Base-by-base conservation (phyloP, 495 filamentous ascomycete genomes). In the Penicillium manginii region DNA sequence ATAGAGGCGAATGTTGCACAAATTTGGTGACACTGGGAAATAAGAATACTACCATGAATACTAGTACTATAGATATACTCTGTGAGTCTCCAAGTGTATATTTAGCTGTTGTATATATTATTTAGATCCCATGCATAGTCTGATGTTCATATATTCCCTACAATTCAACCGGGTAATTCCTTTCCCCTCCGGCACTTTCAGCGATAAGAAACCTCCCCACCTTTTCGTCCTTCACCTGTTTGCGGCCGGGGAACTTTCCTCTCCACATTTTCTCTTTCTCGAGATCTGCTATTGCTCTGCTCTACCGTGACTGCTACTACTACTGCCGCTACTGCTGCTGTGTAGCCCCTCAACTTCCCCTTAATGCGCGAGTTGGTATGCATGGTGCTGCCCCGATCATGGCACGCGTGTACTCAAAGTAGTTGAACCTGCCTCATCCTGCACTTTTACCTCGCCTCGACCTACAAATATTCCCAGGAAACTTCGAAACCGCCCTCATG, bases 371-470 rank as follows among this genome's bases (percentile, higher is more conserved):
- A 19, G 15, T 26, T 23, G 43, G 48, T 22, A 26, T 37, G 42
- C 42, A 49, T 54, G 48, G 14, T 43, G 18, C 39, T 33, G 54
- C 21, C 48, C 45, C 46, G 43, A 45, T 47, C 50, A 61, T 64
- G 58, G 58, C 54, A 31, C 54, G 26, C 39, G 46, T 31, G 9
- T 12, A 29, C 33, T 52, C 35, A 29, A 31, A 29, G 45, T 64
- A 60, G 48, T 48, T 55, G 18, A 29, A 21, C 47, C n/a, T 17
- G 26, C 19, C 35, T 33, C 18, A 32, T 39, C n/a, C 22, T 19
- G 11, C 40, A 47, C 45, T 22, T 23, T 18, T 39, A 12, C 37
- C 26, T 29, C 26, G 9, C 26, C 26, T 37, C 35, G 12, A 12
- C 12, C 35, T 37, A 4, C 35, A 37, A 12, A 37, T 14, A n/a